Percentiles rank a stretch among this genome's conserved stretches.
Conservation (phyloP, 192 early-diverging fungal genomes). For the Coemansia sp. region DNA sequence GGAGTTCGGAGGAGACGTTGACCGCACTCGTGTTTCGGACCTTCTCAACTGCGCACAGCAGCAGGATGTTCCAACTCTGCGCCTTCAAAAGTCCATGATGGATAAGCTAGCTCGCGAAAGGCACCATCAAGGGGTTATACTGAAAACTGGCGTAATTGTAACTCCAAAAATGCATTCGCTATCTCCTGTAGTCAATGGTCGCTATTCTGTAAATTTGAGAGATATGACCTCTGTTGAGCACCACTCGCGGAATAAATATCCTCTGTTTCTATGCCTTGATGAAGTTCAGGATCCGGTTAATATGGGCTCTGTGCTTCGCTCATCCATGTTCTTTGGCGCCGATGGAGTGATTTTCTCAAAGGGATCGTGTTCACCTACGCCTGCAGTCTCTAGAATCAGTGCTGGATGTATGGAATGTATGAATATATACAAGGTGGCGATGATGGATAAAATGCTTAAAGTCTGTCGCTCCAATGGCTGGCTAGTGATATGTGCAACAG, state of each 20-base stretch:
- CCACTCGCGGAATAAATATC: conserved; percentile 25
- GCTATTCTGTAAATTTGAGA: conserved; percentile 12
- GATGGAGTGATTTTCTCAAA: conserved; percentile 24
- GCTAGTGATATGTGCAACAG: conserved; percentile 27
- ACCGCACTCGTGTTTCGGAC: conserved; percentile 5
- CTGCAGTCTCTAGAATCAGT: conserved; percentile 42
- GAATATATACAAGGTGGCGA: conserved; percentile 7
- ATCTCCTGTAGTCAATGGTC: conserved; percentile 10
- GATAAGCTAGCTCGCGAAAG: neutral
- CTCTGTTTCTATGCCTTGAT: conserved; percentile 35
- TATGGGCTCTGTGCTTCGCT: conserved; percentile 44
- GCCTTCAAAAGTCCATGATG: neutral
- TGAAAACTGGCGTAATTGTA: conserved; percentile 10
- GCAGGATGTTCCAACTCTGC: conserved; percentile 14
- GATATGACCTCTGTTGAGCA: neutral
- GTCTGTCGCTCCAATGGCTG: conserved; percentile 24
- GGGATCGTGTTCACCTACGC: conserved; percentile 11
- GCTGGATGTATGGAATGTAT: conserved; percentile 41
- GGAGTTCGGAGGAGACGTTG: conserved; percentile 17
- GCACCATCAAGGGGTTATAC: conserved; percentile 32
- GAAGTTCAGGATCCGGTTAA: conserved; percentile 41
- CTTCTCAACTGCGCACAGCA: conserved; percentile 5
- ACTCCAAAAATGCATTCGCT: conserved; percentile 3
- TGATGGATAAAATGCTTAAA: conserved; percentile 3
- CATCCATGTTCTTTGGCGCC: conserved; percentile 52